Evolutionary conservation across 1,284 basidiomycete species (phyloP), one percentile per base, ranked within the genome.

Genomic region (Coniferiporia weirii): DNA sequence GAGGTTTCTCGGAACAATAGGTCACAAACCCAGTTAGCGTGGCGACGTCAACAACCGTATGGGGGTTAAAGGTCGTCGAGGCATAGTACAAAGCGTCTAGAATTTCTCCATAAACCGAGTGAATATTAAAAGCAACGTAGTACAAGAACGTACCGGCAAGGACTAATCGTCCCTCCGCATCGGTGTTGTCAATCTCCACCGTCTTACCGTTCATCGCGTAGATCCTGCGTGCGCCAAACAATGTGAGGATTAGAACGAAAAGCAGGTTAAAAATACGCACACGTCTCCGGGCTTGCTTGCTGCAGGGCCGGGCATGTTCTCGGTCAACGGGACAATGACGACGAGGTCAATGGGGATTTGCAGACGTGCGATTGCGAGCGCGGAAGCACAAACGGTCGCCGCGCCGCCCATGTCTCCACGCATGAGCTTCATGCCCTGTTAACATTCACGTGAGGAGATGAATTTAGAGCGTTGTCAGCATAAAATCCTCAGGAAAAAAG

Each of bases 201-300:
- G 87, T 85, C 71, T 93, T 92, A 45, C 93, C 92, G 68, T 93
- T 94, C 85, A 92, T 92, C 5, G 91, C 89, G 65, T 91, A 88
- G 62, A 95, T 71, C 56, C 92, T 91, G 67, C 7, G 27, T n/a
- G 50, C 7, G 47, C 27, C 51, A 17, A 52, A 35, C 35, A 48
- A 47, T 54, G 47, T 36, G 52, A 22, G 47, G 36, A 49, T 10
- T 15, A 59, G 48, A 56, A 45, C 12, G 52, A 53, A 52, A 13
- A 15, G 47, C 22, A 32, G 13, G 20, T 64, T 52, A 32, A 20
- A 10, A 5, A 1, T 20, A 70, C 81, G 52, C 61, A 90, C 87
- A 91, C 79, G 65, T 92, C 89, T 46, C 92, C 93, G 0, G 93
- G 93, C 73, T 95, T 95, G 60, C 83, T 95, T 7, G 93, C 93